These are phyloP conservation scores for Apostasia ramifera DNA, from an alignment of 106 monocot species.

Conservation along the genomic window DNA sequence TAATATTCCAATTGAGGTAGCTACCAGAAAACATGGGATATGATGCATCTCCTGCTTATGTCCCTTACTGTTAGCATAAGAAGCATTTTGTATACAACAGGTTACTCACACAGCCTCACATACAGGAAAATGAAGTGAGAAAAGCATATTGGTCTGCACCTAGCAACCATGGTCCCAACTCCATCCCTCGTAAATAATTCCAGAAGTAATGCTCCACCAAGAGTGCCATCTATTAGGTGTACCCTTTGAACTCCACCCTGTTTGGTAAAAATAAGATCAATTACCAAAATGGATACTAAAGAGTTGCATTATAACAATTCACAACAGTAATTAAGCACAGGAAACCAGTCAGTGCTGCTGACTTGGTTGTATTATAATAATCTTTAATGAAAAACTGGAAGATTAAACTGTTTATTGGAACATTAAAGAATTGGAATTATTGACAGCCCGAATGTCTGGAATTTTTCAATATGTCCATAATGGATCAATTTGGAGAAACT, in stretches of 20 bases:
- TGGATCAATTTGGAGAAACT: too few relatives aligned
- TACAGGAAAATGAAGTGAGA: neutral
- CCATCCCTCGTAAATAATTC: slow-evolving; percentile 96
- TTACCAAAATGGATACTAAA: neutral
- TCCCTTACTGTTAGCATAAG: neutral
- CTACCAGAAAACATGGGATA: neutral
- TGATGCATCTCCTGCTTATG: neutral
- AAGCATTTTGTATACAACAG: neutral
- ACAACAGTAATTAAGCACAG: neutral
- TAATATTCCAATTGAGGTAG: neutral
- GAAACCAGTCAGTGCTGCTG: neutral
- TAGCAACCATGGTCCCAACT: slow-evolving; percentile 93
- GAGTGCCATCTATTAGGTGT: slow-evolving; percentile 82
- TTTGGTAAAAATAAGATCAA: neutral
- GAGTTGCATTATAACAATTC: neutral
- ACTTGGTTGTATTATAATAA: too few relatives aligned
- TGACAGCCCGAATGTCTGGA: too few relatives aligned
- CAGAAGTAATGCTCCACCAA: slow-evolving; percentile 71
- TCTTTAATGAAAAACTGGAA: too few relatives aligned
- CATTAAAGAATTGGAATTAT: too few relatives aligned
- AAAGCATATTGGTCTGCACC: slow-evolving; percentile 28
- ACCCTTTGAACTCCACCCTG: slow-evolving; percentile 95
- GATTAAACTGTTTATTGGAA: too few relatives aligned
- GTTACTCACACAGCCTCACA: neutral
- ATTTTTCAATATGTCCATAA: too few relatives aligned